A percentile compares a stretch with the other conserved stretches of the same genome.
phyloP scores from a whole-genome alignment of 306 rosid species.

The Cucurbita ficifolia region DNA sequence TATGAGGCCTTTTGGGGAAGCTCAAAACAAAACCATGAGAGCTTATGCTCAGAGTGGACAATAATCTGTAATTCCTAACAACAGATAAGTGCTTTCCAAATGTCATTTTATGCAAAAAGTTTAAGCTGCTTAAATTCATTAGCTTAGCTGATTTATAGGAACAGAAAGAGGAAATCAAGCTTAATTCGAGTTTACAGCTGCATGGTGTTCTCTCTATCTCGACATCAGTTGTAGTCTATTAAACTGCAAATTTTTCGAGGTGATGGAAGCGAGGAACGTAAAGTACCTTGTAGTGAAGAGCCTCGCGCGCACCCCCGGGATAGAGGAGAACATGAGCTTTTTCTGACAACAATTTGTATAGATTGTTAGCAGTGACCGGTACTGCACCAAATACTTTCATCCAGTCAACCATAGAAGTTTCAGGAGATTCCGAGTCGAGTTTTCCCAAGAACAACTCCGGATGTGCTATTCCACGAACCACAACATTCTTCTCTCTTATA shows the following conservation, averaged over 20 bases:
- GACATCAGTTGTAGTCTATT: background rate
- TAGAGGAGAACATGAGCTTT: slow-evolving; percentile 76
- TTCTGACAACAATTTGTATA: slow-evolving; percentile 48
- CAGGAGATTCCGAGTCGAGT: slow-evolving; percentile 12
- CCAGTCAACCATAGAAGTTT: slow-evolving; percentile 35
- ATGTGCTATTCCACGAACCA: slow-evolving; percentile 71
- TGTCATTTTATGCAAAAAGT: background rate
- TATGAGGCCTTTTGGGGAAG: too few relatives aligned
- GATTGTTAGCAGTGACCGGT: slow-evolving; percentile 59
- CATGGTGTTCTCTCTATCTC: background rate
- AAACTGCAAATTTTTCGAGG: background rate
- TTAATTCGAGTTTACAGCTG: too few relatives aligned
- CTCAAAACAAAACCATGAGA: too few relatives aligned
- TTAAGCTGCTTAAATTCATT: background rate
- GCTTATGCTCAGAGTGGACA: too few relatives aligned
- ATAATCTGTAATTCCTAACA: too few relatives aligned
- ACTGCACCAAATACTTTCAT: slow-evolving; percentile 60
- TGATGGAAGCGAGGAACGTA: background rate
- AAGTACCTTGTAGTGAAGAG: slow-evolving; percentile 74
- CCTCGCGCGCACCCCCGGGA: slow-evolving; percentile 97
- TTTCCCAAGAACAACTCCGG: slow-evolving; percentile 31
- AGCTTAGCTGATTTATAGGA: too few relatives aligned
- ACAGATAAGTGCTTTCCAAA: background rate
- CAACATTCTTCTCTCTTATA: slow-evolving; percentile 46
- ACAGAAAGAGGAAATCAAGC: too few relatives aligned